These are phyloP conservation scores for Lasiosphaeriaceae sp. DNA, from an alignment of 495 filamentous ascomycete genomes.

Conservation along the genomic window DNA sequence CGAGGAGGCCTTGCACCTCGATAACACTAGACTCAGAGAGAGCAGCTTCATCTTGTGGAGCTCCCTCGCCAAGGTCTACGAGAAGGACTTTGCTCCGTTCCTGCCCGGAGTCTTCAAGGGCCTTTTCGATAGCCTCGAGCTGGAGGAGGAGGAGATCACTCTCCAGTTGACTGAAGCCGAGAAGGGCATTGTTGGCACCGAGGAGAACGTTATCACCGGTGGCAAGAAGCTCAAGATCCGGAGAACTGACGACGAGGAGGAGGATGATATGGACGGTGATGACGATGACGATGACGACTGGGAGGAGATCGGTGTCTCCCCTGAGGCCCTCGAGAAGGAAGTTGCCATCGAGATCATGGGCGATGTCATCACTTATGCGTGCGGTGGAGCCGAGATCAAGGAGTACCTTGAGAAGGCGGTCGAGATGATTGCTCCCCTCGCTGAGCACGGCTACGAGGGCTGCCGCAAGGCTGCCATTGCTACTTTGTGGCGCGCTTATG, in stretches of 20 bases:
- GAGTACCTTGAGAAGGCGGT: conserved; percentile 85
- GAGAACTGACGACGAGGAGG: conserved; percentile 52
- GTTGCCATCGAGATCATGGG: conserved; percentile 93
- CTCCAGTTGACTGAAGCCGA: conserved; percentile 74
- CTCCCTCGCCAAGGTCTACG: conserved; percentile 88
- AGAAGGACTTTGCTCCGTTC: conserved; percentile 83
- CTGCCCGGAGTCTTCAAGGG: conserved; percentile 81
- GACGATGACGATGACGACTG: conserved; percentile 77
- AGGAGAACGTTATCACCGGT: conserved; percentile 67
- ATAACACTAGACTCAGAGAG: conserved; percentile 84
- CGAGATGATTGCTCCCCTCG: conserved; percentile 70
- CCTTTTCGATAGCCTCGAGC: conserved; percentile 78
- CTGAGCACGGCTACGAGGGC: conserved; percentile 88
- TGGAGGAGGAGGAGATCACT: conserved; percentile 83
- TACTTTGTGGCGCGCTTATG: conserved; percentile 90
- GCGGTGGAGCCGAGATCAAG: conserved; percentile 64
- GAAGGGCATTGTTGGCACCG: conserved; percentile 61
- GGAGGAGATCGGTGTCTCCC: conserved; percentile 78
- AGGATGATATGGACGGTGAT: conserved; percentile 55
- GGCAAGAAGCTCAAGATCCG: conserved; percentile 85
- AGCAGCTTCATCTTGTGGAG: conserved; percentile 97
- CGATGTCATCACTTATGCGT: conserved; percentile 83
- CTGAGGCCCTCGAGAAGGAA: conserved; percentile 92
- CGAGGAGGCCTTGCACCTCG: conserved; percentile 86
- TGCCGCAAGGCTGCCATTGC: conserved; percentile 85